Base-by-base conservation (phyloP, 495 filamentous ascomycete genomes). In the Trichoderma parareesei region DNA sequence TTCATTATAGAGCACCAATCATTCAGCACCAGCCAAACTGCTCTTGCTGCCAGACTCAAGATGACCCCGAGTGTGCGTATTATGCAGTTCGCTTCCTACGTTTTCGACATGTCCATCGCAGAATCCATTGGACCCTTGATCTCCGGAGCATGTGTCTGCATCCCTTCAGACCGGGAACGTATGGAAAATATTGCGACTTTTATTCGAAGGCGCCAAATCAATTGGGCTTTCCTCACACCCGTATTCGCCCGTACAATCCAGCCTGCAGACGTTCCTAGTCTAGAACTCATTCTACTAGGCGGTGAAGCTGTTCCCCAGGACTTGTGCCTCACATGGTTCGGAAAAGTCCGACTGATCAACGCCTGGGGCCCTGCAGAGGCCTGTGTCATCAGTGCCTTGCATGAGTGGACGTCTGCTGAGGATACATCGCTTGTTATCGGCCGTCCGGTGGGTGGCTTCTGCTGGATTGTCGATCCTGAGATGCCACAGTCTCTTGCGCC, bases 111-210 rank as follows among this genome's bases (percentile, higher is more conserved):
- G 16, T 80, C 77, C 40, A 71, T 85, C 9, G 64, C 78, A 2
- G 82, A 85, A 14, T 80, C 81, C 5, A 73, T 82, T 41, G 76
- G 78, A 27, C 77, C 78, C 2, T 69, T 86, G 14, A 83, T 81
- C 66, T 64, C 76, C 16, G 85, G 85, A 38, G 85, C 80, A 27
- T 82, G 79, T 62, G 76, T 85, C 5, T 88, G 85, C 70, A 77
- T 88, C 40, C 85, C 84, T 3, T 82, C 78, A 61, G 46, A 49
- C 5, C 14, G n/a, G 1, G 14, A 49, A 18, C 13, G 46, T 5
- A 49, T 64, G 10, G 16, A 53, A 4, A 53, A 18, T 11, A n/a
- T 65, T 62, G 71, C 65, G n/a, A 74, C 41, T 0, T 67, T 69
- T 1, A 74, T 77, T 35, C 62, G 66, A 5, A 38, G 67, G 27